Evolutionary conservation across 352 stramenopile species (phyloP).

Genomic region (Phytophthora ohioensis): DNA sequence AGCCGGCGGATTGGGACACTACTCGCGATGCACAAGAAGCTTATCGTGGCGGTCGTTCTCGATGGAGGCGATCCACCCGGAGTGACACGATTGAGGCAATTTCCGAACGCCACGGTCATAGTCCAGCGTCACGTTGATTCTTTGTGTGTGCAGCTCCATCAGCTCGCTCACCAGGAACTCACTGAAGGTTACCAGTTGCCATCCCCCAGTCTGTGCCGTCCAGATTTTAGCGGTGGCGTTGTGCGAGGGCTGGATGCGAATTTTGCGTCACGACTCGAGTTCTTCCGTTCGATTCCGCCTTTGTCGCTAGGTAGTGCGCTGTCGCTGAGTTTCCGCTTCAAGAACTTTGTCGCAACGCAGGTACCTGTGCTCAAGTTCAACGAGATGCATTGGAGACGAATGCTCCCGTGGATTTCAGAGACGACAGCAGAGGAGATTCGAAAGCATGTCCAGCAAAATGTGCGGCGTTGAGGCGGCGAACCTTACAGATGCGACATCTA

Average conservation of each 20-base stretch:
- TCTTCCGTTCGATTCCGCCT: constrained; percentile 60
- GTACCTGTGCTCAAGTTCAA: constrained; percentile 87
- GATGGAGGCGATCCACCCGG: constrained; percentile 20
- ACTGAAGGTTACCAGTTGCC: constrained; percentile 48
- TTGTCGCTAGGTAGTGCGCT: constrained; percentile 69
- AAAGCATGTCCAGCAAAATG: constrained; percentile 48
- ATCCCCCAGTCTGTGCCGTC: constrained; percentile 27
- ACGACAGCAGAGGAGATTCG: constrained; percentile 58
- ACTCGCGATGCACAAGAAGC: constrained; percentile 59
- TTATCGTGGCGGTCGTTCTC: constrained; percentile 53
- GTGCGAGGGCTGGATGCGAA: constrained; percentile 47
- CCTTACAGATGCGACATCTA: constrained; percentile 29
- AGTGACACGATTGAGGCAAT: constrained; percentile 36
- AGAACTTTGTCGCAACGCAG: constrained; percentile 64
- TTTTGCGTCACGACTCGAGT: constrained; percentile 63
- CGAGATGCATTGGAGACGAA: constrained; percentile 86
- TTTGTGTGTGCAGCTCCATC: constrained; percentile 38
- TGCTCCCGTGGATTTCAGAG: constrained; percentile 84
- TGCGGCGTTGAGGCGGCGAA: constrained; percentile 21
- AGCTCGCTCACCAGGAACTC: constrained; percentile 44
- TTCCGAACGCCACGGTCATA: constrained; percentile 40
- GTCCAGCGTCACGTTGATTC: constrained; percentile 21
- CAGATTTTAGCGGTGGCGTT: constrained; percentile 7
- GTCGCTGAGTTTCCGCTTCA: constrained; percentile 84
- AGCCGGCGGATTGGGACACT: constrained; percentile 44